Percentiles rank a stretch among this genome's conserved stretches.
These are phyloP conservation scores for Fusarium sp. DNA, from an alignment of 2,329 filamentous ascomycete genomes.

Conservation along the genomic window DNA sequence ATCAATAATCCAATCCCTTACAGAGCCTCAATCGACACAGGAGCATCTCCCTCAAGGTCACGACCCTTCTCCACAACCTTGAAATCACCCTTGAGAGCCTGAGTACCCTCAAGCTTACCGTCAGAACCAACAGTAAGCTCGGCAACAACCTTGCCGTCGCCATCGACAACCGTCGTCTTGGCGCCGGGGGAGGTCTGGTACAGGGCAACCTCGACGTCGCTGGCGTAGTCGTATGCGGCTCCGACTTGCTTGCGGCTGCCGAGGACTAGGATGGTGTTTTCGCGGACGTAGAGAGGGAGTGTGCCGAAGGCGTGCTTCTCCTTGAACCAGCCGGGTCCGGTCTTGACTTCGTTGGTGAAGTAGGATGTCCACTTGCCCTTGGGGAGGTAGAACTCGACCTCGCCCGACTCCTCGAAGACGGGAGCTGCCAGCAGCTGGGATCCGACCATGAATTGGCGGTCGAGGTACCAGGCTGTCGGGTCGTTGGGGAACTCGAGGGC, in stretches of 20 bases:
- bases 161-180: slow-evolving; percentile 53
- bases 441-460: slow-evolving; percentile 78
- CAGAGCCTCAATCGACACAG: slow-evolving; percentile 41
- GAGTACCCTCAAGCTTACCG: slow-evolving; percentile 52
- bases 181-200: slow-evolving; percentile 55
- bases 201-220: slow-evolving; percentile 57
- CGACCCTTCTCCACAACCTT: slow-evolving; percentile 40
- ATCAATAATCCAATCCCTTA: slow-evolving; percentile 4
- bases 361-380: slow-evolving; percentile 57
- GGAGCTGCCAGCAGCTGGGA: slow-evolving; percentile 68
- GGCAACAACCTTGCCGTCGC: slow-evolving; percentile 52
- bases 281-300: slow-evolving; percentile 65
- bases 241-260: slow-evolving; percentile 52
- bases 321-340: slow-evolving; percentile 64
- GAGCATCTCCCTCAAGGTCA: slow-evolving; percentile 40
- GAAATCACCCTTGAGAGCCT: slow-evolving; percentile 51
- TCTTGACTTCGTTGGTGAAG: slow-evolving; percentile 58
- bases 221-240: slow-evolving; percentile 57
- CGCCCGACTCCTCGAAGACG: slow-evolving; percentile 67
- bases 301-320: slow-evolving; percentile 67
- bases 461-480: slow-evolving; percentile 70
- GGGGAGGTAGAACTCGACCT: slow-evolving; percentile 71
- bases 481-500: slow-evolving; percentile 76
- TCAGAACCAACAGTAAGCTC: slow-evolving; percentile 51
- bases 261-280: slow-evolving; percentile 59